Evolutionary conservation across 1,139 yeast genomes (phyloP).

Genomic region (Geotrichum australiense): DNA sequence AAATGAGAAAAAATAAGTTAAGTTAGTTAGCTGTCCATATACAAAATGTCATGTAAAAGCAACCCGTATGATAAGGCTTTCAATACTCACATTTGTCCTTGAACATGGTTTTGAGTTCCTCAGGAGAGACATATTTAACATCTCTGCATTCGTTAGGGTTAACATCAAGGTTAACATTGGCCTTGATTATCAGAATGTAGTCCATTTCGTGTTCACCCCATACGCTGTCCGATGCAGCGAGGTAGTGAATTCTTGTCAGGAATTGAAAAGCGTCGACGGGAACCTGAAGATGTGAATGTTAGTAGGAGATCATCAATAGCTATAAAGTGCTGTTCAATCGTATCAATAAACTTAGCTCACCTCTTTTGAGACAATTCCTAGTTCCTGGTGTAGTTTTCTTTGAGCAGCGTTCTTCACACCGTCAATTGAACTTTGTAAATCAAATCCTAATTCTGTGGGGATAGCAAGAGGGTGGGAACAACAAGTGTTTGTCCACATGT

Average conservation of each 20-base stretch:
- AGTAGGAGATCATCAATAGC: slow-evolving; percentile 5
- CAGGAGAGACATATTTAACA: slow-evolving; percentile 60
- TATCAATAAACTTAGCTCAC: slow-evolving; percentile 30
- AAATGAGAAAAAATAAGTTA: too few species aligned
- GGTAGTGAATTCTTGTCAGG: slow-evolving; percentile 90
- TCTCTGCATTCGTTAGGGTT: slow-evolving; percentile 77
- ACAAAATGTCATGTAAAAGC: too few species aligned
- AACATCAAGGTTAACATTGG: slow-evolving; percentile 49
- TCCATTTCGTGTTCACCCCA: slow-evolving; percentile 99
- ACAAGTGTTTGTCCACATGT: slow-evolving; percentile 97
- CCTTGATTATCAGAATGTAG: slow-evolving; percentile 73
- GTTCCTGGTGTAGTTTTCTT: slow-evolving; percentile 85
- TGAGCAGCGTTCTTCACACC: slow-evolving; percentile 90
- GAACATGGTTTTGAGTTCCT: slow-evolving; percentile 70
- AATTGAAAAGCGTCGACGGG: slow-evolving; percentile 70
- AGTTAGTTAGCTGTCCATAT: slow-evolving; percentile 15
- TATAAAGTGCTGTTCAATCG: slow-evolving; percentile 6
- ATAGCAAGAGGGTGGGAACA: slow-evolving; percentile 95
- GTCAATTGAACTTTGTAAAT: slow-evolving; percentile 51
- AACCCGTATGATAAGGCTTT: too few species aligned
- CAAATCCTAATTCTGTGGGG: slow-evolving; percentile 66
- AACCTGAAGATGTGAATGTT: too few species aligned
- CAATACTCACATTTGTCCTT: slow-evolving; percentile 36
- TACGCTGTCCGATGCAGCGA: slow-evolving; percentile 71
- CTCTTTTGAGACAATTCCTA: slow-evolving; percentile 65